Conservation (phyloP, 306 rosid species). For the Vigna unguiculata region DNA sequence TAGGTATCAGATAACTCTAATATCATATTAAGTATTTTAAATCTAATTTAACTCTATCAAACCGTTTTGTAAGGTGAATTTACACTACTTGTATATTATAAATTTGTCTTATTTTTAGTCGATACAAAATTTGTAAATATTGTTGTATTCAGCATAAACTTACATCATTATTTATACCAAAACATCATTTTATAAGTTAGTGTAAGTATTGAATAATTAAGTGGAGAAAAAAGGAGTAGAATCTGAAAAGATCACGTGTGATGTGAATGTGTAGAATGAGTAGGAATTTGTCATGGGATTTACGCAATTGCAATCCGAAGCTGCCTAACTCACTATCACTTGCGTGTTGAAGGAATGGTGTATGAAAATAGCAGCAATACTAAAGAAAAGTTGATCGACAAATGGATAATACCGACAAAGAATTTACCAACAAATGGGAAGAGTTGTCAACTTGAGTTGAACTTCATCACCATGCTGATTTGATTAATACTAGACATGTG, state of each 20-base stretch:
- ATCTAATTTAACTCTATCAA: too few species aligned
- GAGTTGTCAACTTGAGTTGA: background rate
- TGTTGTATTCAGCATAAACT: too few species aligned
- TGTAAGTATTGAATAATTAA: too few species aligned
- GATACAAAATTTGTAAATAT: too few species aligned
- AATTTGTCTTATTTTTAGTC: too few species aligned
- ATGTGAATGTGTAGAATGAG: background rate
- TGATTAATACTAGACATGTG: background rate
- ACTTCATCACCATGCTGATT: background rate
- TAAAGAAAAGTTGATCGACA: background rate
- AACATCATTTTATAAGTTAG: too few species aligned
- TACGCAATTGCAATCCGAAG: background rate
- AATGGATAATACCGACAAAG: conserved; percentile 1
- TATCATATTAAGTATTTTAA: too few species aligned
- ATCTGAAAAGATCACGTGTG: background rate
- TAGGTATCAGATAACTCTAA: too few species aligned
- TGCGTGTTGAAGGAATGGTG: background rate
- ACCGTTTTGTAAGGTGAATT: too few species aligned
- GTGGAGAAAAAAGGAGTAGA: too few species aligned
- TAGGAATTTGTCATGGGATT: background rate
- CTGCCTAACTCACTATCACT: background rate
- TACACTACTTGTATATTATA: too few species aligned
- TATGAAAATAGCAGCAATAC: background rate
- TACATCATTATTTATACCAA: too few species aligned
- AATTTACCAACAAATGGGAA: background rate